Conservation (phyloP, 2,329 filamentous ascomycete species). For the Ophiostoma tasmaniense region DNA sequence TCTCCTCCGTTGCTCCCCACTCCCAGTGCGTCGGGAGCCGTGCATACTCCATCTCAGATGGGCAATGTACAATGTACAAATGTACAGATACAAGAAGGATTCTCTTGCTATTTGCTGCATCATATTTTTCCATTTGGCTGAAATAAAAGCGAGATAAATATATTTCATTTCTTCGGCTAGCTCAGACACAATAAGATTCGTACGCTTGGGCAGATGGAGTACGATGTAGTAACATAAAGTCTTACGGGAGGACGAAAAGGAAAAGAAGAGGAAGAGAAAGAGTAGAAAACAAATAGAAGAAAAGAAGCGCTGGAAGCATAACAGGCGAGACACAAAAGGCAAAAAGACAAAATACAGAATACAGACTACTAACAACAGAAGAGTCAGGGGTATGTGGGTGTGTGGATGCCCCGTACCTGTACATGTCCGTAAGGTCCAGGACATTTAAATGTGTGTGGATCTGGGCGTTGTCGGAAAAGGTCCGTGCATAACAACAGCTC, state of each 20-base stretch:
- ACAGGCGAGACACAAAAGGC: background rate
- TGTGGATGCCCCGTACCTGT: background rate
- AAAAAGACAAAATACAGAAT: background rate
- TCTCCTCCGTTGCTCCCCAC: background rate
- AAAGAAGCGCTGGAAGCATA: background rate
- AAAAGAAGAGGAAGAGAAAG: background rate
- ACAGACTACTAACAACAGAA: background rate
- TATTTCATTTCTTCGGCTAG: background rate
- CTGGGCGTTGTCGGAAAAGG: constrained; percentile 2
- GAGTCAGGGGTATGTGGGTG: constrained; percentile 5
- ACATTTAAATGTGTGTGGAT: constrained; percentile 2
- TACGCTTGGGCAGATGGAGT: background rate
- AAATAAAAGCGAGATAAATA: background rate
- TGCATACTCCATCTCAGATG: background rate
- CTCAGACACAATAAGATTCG: background rate
- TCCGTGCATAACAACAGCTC: background rate
- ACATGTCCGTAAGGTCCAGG: background rate
- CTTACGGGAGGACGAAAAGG: background rate
- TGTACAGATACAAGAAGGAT: background rate
- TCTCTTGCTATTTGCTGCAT: background rate
- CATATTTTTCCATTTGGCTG: background rate
- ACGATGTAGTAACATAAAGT: background rate
- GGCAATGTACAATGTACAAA: background rate
- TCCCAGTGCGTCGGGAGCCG: constrained; percentile 4
- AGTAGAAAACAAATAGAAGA: background rate